A percentile compares a stretch with the other conserved stretches of the same genome.
Evolutionary conservation across 257 asterid species (phyloP).

Genomic region (Forsythia viridissima): DNA sequence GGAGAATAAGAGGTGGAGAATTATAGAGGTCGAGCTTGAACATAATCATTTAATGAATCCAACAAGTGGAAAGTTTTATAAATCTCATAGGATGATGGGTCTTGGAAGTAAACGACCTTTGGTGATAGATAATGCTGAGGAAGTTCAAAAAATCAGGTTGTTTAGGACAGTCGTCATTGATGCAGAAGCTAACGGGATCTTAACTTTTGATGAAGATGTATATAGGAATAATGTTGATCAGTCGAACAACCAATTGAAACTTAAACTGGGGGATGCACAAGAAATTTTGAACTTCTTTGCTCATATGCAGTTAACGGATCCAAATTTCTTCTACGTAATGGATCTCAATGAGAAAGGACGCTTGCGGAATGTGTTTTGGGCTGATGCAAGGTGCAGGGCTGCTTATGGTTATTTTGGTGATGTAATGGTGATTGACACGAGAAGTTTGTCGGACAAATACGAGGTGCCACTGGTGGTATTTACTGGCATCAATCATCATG

Average conservation of each 20-base stretch:
- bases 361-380: slow-evolving; percentile 61
- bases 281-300: slow-evolving; percentile 44
- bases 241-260: slow-evolving; percentile 39
- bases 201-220: slow-evolving; percentile 33
- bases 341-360: slow-evolving; percentile 61
- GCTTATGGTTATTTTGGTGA: slow-evolving; percentile 56
- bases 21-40: slow-evolving; percentile 62
- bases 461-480: slow-evolving; percentile 58
- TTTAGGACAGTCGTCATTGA: slow-evolving; percentile 53
- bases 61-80: slow-evolving; percentile 39
- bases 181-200: slow-evolving; percentile 33
- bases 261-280: slow-evolving; percentile 52
- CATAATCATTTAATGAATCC: slow-evolving; percentile 61
- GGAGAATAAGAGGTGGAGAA: slow-evolving; percentile 60
- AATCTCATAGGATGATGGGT: slow-evolving; percentile 43
- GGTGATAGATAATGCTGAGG: slow-evolving; percentile 34
- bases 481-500: slow-evolving; percentile 60
- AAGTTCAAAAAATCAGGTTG: slow-evolving; percentile 44
- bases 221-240: slow-evolving; percentile 24
- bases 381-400: slow-evolving; percentile 46
- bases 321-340: slow-evolving; percentile 58
- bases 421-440: slow-evolving; percentile 41
- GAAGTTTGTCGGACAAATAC: slow-evolving; percentile 37
- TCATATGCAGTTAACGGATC: slow-evolving; percentile 48
- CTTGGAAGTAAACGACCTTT: slow-evolving; percentile 55